Conservation (phyloP, 139 green algal species). For the Pleodorina starrii region DNA sequence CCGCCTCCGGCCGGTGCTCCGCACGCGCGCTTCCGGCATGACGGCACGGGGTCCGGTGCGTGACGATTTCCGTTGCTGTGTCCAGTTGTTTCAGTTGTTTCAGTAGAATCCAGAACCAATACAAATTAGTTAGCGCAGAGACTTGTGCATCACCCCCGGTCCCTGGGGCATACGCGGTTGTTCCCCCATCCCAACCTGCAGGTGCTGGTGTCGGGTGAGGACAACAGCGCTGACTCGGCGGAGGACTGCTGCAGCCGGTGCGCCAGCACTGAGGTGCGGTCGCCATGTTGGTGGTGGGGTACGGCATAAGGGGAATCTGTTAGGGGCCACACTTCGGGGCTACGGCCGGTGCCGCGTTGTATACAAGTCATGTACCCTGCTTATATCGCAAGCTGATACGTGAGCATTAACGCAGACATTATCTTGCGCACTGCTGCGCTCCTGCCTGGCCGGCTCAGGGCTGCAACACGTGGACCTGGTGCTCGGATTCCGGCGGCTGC, state of each 20-base stretch:
- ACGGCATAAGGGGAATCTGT: background rate
- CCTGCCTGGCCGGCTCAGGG: too few species aligned
- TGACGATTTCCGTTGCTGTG: background rate
- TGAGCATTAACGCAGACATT: background rate
- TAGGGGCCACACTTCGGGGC: too few species aligned
- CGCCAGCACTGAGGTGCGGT: conserved; percentile 10
- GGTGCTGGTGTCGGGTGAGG: background rate
- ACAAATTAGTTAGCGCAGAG: too few species aligned
- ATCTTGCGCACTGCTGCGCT: background rate
- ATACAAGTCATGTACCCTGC: too few species aligned
- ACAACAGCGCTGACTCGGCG: background rate
- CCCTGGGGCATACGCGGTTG: too few species aligned
- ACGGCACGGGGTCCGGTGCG: background rate
- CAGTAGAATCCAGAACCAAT: too few species aligned
- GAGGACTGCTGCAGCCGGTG: conserved; percentile 33
- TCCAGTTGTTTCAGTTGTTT: background rate
- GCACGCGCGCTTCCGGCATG: background rate
- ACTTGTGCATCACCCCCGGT: background rate
- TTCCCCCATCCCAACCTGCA: too few species aligned
- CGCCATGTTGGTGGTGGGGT: background rate
- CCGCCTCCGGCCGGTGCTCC: too few species aligned
- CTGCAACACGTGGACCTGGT: conserved; percentile 48
- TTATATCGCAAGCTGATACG: too few species aligned
- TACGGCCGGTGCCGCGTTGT: too few species aligned
- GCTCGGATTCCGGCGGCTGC: background rate